These are phyloP conservation scores for Solanum tarijense DNA, from an alignment of 257 asterid genomes.

Conservation along the genomic window DNA sequence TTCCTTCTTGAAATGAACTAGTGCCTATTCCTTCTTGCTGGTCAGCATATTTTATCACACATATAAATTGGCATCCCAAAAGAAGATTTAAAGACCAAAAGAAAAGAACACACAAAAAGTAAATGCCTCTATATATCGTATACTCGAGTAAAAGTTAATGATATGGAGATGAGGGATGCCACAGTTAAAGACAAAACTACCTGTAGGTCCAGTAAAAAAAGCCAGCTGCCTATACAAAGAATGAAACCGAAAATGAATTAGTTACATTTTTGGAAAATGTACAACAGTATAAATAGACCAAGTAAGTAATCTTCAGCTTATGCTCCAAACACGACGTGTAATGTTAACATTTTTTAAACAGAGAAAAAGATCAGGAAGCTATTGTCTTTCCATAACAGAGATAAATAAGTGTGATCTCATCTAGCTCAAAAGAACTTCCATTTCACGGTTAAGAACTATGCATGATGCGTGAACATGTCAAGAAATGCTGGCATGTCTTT, in stretches of 20 bases:
- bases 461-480: neutral
- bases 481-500: neutral
- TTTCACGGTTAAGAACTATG: neutral
- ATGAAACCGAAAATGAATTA: neutral
- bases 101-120: neutral
- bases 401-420: neutral
- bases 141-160: neutral
- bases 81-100: neutral
- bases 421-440: neutral
- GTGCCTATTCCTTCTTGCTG: neutral
- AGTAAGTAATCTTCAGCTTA: neutral
- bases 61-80: neutral
- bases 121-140: neutral
- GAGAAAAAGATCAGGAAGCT: neutral
- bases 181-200: slow-evolving; percentile 12
- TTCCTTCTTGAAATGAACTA: neutral
- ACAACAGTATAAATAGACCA: neutral
- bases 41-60: neutral
- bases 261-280: neutral
- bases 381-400: neutral
- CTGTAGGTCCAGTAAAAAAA: slow-evolving; percentile 48
- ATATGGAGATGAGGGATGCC: neutral
- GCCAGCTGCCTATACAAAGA: neutral
- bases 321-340: neutral
- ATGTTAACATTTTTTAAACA: neutral